Conservation (phyloP, 1,284 basidiomycete genomes). For the Pholiota adiposa region DNA sequence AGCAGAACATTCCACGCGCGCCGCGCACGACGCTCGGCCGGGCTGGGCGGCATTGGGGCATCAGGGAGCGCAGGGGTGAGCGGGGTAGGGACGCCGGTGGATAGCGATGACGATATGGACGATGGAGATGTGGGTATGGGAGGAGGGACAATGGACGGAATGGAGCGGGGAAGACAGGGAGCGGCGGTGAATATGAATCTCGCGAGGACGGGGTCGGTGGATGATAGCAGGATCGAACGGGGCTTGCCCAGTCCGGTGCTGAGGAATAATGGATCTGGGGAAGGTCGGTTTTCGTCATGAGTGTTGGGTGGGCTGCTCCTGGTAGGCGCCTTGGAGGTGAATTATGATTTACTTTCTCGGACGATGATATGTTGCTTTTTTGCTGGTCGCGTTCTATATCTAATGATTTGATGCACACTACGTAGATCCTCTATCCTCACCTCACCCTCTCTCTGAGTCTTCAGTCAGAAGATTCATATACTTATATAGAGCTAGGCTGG, state of each 20-base stretch:
- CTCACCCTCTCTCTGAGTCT: not conserved
- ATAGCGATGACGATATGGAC: slow-evolving; percentile 51
- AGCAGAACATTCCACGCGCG: slow-evolving; percentile 87
- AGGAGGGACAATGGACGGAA: slow-evolving; percentile 33
- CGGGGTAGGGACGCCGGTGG: slow-evolving; percentile 47
- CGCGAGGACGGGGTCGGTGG: slow-evolving; percentile 18
- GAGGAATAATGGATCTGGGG: slow-evolving; percentile 23
- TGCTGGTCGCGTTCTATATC: not conserved
- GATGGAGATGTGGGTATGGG: slow-evolving; percentile 35
- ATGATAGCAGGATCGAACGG: slow-evolving; percentile 60
- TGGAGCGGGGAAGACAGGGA: slow-evolving; percentile 28
- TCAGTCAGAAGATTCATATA: not conserved
- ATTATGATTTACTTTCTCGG: not conserved
- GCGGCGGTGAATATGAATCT: not conserved
- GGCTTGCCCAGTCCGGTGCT: slow-evolving; percentile 45
- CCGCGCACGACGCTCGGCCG: slow-evolving; percentile 57
- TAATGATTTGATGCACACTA: not conserved
- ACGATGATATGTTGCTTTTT: not conserved
- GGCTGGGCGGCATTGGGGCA: slow-evolving; percentile 29
- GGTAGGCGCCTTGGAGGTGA: not conserved
- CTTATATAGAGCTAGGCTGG: not conserved
- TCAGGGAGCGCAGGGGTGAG: slow-evolving; percentile 22
- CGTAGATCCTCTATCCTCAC: not conserved
- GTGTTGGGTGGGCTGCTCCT: not conserved
- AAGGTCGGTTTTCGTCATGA: slow-evolving; percentile 18